phyloP scores from a whole-genome alignment of 768 basidiomycete species.

The Kwoniella botswanensis region DNA sequence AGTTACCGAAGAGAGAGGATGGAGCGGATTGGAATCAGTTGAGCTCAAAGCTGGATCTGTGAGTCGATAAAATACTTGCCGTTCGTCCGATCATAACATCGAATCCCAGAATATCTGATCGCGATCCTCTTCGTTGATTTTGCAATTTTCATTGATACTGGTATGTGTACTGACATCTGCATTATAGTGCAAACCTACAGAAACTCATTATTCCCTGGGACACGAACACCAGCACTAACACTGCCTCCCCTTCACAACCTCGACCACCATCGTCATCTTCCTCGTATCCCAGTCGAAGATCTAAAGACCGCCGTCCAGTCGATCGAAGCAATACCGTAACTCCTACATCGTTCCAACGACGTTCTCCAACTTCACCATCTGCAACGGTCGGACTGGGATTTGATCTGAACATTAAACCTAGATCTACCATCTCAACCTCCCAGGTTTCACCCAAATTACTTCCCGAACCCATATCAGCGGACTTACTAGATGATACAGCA shows the following conservation, averaged over 20 bases:
- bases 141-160: not conserved
- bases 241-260: not conserved
- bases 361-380: slow-evolving; percentile 1
- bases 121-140: not conserved
- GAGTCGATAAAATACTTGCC: not conserved
- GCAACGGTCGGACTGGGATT: slow-evolving; percentile 10
- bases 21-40: slow-evolving; percentile 13
- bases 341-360: not conserved
- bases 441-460: not conserved
- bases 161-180: too few species aligned
- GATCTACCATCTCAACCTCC: not conserved
- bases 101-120: not conserved
- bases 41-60: slow-evolving; percentile 22
- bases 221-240: not conserved
- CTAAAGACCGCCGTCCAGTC: not conserved
- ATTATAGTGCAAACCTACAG: slow-evolving; percentile 12
- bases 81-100: not conserved
- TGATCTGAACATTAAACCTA: slow-evolving; percentile 5
- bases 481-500: not conserved
- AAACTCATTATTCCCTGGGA: slow-evolving; percentile 19
- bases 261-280: not conserved
- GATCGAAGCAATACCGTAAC: slow-evolving; percentile 13
- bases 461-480: not conserved
- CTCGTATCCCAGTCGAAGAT: not conserved
- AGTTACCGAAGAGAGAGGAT: not conserved